Evolutionary conservation across 2,329 filamentous ascomycete species (phyloP).

Genomic region (Arthrobotrys iridis): DNA sequence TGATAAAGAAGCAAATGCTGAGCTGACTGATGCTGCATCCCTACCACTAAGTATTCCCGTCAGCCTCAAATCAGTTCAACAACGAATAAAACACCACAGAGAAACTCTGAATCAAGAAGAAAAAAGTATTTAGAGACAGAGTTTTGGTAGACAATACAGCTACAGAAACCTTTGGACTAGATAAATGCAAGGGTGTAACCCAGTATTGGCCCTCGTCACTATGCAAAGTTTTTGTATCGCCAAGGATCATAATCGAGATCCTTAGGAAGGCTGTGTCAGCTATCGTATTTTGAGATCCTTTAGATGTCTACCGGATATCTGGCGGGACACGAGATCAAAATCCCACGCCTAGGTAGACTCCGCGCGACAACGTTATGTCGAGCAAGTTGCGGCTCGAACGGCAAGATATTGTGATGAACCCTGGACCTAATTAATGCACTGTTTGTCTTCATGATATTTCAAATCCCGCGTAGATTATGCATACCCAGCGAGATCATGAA

Average conservation of each 20-base stretch:
- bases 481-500: neutral
- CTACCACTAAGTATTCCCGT: no score
- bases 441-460: neutral
- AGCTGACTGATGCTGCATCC: no score
- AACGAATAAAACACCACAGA: no score
- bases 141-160: no score
- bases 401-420: neutral
- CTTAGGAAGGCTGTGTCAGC: neutral
- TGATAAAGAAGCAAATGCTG: no score
- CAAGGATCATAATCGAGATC: neutral
- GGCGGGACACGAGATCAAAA: neutral
- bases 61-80: no score
- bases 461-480: conserved; percentile 4
- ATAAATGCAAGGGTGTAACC: neutral
- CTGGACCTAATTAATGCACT: neutral
- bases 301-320: neutral
- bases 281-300: neutral
- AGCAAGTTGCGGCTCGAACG: neutral
- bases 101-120: no score
- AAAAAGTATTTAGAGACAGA: no score
- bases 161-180: no score
- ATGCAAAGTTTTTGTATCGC: neutral
- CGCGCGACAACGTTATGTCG: neutral
- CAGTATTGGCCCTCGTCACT: conserved; percentile 7
- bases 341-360: neutral